Conservation (phyloP, 2,329 filamentous ascomycete species). For the Mollisiaceae sp. region DNA sequence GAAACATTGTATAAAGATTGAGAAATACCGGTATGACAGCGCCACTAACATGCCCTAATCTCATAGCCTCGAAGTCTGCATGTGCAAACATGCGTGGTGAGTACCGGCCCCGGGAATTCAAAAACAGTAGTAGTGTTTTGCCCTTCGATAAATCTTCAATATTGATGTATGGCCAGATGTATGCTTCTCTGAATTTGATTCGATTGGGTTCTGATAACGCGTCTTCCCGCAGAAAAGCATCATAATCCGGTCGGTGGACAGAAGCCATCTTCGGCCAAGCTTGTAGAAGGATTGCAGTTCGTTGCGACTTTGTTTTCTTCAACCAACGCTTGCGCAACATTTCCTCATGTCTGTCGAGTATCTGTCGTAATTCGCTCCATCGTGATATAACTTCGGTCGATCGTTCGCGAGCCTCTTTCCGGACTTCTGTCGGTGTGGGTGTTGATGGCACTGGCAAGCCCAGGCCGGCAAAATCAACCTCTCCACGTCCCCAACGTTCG, state of each 20-base stretch:
- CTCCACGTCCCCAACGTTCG: no score
- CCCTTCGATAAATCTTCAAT: slow-evolving; percentile 56
- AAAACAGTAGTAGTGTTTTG: slow-evolving; percentile 52
- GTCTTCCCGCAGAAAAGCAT: slow-evolving; percentile 40
- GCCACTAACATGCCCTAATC: slow-evolving; percentile 39
- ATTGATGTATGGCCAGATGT: slow-evolving; percentile 61
- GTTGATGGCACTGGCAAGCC: neutral
- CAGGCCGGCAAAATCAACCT: no score
- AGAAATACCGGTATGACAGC: slow-evolving; percentile 39
- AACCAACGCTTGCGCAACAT: slow-evolving; percentile 56
- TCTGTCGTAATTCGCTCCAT: neutral
- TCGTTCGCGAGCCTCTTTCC: neutral
- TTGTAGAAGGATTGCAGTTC: slow-evolving; percentile 51
- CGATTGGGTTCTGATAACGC: slow-evolving; percentile 24
- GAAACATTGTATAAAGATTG: slow-evolving; percentile 43
- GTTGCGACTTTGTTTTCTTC: slow-evolving; percentile 56
- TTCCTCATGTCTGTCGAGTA: neutral
- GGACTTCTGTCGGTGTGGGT: neutral
- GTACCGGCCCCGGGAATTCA: slow-evolving; percentile 57
- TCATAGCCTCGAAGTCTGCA: slow-evolving; percentile 47
- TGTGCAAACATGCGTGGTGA: slow-evolving; percentile 53
- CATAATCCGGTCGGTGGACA: slow-evolving; percentile 56
- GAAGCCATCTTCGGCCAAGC: slow-evolving; percentile 56
- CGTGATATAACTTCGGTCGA: neutral
- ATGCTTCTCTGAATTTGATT: slow-evolving; percentile 43